Percentiles rank a stretch among this genome's conserved stretches.
These are phyloP conservation scores for Oryza punctata DNA, from an alignment of 176 grass and related monocot species.

Conservation along the genomic window DNA sequence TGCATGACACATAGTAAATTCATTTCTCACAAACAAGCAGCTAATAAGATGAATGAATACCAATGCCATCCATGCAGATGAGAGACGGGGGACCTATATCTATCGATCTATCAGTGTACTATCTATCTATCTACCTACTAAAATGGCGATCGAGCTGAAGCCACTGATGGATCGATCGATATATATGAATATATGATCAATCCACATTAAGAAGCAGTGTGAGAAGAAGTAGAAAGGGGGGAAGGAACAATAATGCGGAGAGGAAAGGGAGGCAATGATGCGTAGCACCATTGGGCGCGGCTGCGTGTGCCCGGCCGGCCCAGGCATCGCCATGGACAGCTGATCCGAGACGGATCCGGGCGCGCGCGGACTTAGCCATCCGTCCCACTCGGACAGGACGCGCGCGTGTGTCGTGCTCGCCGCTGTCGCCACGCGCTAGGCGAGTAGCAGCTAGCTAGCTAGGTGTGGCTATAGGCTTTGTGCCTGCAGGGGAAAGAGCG, in stretches of 20 bases:
- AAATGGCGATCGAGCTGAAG: constrained; percentile 1
- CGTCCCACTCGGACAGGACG: neutral
- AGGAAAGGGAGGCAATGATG: neutral
- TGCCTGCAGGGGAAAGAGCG: constrained; percentile 25
- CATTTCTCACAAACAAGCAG: neutral
- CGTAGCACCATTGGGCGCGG: neutral
- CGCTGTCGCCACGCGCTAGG: neutral
- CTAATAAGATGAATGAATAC: neutral
- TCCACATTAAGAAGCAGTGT: constrained; percentile 22
- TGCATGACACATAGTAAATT: too few relatives aligned
- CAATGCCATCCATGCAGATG: constrained; percentile 18
- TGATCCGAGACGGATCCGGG: neutral
- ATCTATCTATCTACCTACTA: constrained; percentile 24
- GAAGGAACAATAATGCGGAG: neutral
- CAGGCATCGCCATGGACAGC: neutral
- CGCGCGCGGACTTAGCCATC: neutral
- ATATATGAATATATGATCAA: neutral
- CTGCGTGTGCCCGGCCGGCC: constrained; percentile 1
- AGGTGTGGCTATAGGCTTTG: neutral
- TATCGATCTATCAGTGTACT: neutral
- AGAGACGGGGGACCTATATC: constrained; percentile 41
- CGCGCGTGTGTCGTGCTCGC: neutral
- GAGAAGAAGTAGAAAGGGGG: neutral
- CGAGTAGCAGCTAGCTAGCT: too few relatives aligned
- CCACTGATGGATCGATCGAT: constrained; percentile 36